Conservation (phyloP, 1,284 basidiomycete species). For the Anthracocystis setariae region DNA sequence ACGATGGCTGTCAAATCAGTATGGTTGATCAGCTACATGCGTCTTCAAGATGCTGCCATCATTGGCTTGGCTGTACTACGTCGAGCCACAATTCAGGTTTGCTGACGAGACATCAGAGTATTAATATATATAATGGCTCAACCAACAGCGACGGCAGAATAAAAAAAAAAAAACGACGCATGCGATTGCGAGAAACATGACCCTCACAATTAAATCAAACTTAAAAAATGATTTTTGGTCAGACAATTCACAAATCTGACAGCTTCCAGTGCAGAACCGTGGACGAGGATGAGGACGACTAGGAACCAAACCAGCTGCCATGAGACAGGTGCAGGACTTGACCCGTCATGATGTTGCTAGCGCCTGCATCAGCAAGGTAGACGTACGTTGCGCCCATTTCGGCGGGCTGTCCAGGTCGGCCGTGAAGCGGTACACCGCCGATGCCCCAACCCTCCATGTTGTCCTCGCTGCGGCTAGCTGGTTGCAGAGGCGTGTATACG, state of each 20-base stretch:
- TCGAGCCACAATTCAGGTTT: no score
- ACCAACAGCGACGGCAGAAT: no score
- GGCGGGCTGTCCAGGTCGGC: conserved; percentile 51
- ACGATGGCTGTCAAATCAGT: no score
- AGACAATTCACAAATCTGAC: no score
- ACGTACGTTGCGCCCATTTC: conserved; percentile 57
- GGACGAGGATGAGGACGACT: no score
- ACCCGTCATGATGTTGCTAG: conserved; percentile 57
- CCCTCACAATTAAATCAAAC: not conserved
- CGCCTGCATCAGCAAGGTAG: conserved; percentile 52
- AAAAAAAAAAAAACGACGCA: not conserved
- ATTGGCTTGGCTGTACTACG: no score
- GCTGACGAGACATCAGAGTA: no score
- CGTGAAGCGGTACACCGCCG: conserved; percentile 46
- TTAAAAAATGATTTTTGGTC: no score
- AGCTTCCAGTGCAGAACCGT: no score
- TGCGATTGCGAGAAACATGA: not conserved
- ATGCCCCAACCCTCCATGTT: conserved; percentile 60
- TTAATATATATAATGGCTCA: no score
- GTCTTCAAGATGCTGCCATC: no score
- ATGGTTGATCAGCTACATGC: no score
- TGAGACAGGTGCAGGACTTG: conserved; percentile 52
- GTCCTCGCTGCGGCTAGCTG: conserved; percentile 48
- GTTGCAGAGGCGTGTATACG: conserved; percentile 71
- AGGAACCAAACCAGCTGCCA: conserved; percentile 48